Evolutionary conservation across 768 basidiomycete species (phyloP), one percentile per base, ranked within the genome.

Genomic region (Leccinum rimulosum): DNA sequence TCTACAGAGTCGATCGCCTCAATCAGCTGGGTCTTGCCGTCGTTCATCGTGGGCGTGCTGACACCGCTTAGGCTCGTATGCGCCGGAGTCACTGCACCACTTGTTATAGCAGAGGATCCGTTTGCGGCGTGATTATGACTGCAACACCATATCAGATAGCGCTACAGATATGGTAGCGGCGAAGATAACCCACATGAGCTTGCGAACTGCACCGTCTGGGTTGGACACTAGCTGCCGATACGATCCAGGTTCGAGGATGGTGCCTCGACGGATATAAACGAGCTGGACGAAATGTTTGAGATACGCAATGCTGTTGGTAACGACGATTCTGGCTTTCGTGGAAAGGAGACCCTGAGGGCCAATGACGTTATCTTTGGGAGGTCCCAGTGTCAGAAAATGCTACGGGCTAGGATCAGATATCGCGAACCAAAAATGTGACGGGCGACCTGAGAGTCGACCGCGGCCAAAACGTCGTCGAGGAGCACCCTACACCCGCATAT

Each of bases 281-380:
- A 95, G 75, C 50, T 86, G 80, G 67, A 94, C 89, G 55, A 92
- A 91, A 57, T 91, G 78, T 50, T 82, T 81, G 38, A 95, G 78
- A 68, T 91, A 95, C n/a, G 92, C 82, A 54, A 95, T 84, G 58
- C 86, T 87, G 71, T 96, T 95, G 45, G 93, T 96, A 53, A 94
- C 91, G 4, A 95, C 75, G 55, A 95, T 81, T 31, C 94, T 80
- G 10, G 93, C 93, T 72, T 95, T 95, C 15, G 84, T 82, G 9
- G 89, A 83, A 35, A 96, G 84, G 1, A 96, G 66, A 55, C 94
- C 94, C 60, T 84, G 77, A 3, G 93, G 93, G 2, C 94, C 94
- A 56, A 96, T 88, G 43, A 95, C 90, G 52, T 91, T 80, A 65
- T 94, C 93, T 89, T 22, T 60, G 53, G 50, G 22, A 9, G 65